Evolutionary conservation across 2,329 filamentous ascomycete species (phyloP), one percentile per base, ranked within the genome.

Genomic region (Penicillium sp.): DNA sequence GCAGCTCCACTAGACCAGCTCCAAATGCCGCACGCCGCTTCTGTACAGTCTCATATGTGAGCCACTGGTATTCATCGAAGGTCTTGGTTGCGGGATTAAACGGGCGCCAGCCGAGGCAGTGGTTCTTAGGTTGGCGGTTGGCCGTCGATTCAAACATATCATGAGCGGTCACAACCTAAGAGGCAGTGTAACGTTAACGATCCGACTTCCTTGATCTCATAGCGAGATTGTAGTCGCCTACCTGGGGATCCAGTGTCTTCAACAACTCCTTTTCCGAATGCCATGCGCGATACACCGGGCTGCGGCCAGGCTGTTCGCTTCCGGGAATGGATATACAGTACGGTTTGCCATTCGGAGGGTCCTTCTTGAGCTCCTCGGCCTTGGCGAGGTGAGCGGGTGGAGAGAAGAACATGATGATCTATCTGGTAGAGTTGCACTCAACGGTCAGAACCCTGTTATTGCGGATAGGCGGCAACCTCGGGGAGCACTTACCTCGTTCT

Each of bases 21-120:
- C 95, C 95, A 65, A 97, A 84, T 73, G 95, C 90, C 71, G 88
- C 89, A 70, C 90, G 86, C 70, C 93, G 85, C 77, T 85, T 83
- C 58, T 89, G 87, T n/a, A 93, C 84, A 59, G 95, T 86, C 67
- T 81, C 82, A 69, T 96, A 98, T 57, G 88, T 90, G 66, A 93
- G 78, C 92, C 93, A 98, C 58, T 87, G 82, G 72, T 90, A 99
- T 63, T 85, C 85, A 57, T 88, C 86, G 76, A 85, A 96, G 1
- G 84, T 83, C 78, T 92, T 88, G 48, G 86, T 90, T 37, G 76
- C 77, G 3, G 89, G 75, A 74, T 96, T 87, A 83, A 91, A 98
- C 5, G 89, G 84, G 62, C 95, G 86, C 73, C 85, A 85, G 55
- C 95, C 95, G 57, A 98, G 80, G 75, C 90, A 96, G 66, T 82